These are phyloP conservation scores for Irpex rosettiformis DNA, from an alignment of 1,284 basidiomycete species.

Conservation along the genomic window DNA sequence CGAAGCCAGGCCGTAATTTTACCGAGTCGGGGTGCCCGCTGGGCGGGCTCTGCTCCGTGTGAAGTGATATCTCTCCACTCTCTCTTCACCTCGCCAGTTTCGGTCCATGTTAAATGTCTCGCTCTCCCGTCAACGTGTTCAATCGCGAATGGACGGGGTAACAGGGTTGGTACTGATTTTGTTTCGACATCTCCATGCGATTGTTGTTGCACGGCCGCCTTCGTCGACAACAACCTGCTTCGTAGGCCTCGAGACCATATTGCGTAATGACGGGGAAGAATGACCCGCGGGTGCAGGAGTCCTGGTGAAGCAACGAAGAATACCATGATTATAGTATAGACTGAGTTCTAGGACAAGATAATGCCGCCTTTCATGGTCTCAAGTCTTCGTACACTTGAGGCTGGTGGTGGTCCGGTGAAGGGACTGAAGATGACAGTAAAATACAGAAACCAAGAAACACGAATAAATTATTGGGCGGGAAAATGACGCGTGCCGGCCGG, in stretches of 20 bases:
- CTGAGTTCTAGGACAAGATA: background rate
- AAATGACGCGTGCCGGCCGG: background rate
- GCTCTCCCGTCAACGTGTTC: constrained; percentile 29
- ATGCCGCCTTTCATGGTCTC: background rate
- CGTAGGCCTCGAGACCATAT: background rate
- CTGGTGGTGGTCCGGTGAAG: too few species aligned
- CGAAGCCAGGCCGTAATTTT: constrained; percentile 26
- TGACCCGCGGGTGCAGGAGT: background rate
- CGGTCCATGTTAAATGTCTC: constrained; percentile 27
- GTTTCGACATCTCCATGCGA: background rate
- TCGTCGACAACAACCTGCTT: constrained; percentile 4
- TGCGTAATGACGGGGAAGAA: background rate
- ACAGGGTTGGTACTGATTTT: background rate
- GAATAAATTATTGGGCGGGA: too few species aligned
- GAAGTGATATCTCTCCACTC: constrained; percentile 25
- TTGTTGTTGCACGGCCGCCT: background rate
- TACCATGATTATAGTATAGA: background rate
- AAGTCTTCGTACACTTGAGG: background rate
- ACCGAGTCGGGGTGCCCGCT: constrained; percentile 18
- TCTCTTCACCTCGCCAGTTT: constrained; percentile 21
- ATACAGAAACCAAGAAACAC: too few species aligned
- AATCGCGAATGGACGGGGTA: constrained; percentile 22
- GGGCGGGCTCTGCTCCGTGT: constrained; percentile 5
- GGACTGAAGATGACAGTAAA: too few species aligned
- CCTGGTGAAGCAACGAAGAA: background rate